Evolutionary conservation across 208 protist genomes (phyloP), one percentile per base, ranked within the genome.

Genomic region (Spironucleus salmonicida): DNA sequence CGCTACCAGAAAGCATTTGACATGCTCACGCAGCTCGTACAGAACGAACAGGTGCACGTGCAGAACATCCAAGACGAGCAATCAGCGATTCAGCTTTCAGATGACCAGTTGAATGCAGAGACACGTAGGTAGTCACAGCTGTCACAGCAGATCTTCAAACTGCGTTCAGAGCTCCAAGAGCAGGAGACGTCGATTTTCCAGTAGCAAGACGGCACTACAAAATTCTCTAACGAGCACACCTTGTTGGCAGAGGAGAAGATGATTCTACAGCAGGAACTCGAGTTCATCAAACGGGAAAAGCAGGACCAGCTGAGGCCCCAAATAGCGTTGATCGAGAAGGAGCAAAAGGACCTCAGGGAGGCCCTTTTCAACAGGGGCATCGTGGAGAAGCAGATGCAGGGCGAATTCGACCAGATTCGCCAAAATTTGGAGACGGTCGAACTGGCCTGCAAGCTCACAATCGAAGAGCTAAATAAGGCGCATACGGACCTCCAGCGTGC

Each of bases 41-140:
- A 67, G 61, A 67, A 67, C 30, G 61, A 67, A 38, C 26, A 15
- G 26, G 34, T 67, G 26, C 61, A 67, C 61, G 26, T 67, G 13
- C 19, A 67, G 15, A 15, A 67, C 30, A 15, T 67, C 13, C 61
- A 67, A 38, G 61, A 67, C 30, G 15, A 39, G 23, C 19, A 15
- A 13, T 23, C 61, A 15, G 35, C 35, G 61, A 38, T 67, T 23
- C 26, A 67, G 61, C 15, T 30, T 15, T 39, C 61, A 38, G 61
- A 67, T 23, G 26, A 71, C 4, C 13, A 19, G 2, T 15, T 71
- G 32, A 19, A 45, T 9, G 45, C 4, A 9, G 64, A 71, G n/a
- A 71, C 64, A 7, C 4, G 34, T 23, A 71, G 45, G 64, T 38
- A 71, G 34, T 71, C 64, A 23, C 32, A 9, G 4, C 32, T 71